These are phyloP conservation scores for Sporothrix globosa DNA, from an alignment of 2,329 filamentous ascomycete species.

Conservation along the genomic window DNA sequence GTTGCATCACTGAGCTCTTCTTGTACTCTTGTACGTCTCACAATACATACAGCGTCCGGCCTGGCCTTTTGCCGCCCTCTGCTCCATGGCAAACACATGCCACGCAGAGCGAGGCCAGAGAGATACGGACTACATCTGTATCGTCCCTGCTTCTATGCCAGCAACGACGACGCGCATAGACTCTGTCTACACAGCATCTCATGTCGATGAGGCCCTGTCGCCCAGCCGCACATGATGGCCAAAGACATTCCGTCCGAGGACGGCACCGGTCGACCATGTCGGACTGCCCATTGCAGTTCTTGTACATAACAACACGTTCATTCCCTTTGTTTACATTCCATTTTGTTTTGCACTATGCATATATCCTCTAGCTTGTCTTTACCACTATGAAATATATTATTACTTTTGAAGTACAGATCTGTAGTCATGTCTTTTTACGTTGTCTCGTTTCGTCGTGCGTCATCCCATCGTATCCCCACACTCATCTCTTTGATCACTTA, in stretches of 20 bases:
- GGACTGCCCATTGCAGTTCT: not conserved
- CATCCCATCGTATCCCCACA: not conserved
- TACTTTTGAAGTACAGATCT: not conserved
- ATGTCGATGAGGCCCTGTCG: not conserved
- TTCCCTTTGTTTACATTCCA: not conserved
- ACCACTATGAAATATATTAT: not conserved
- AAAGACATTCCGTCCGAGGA: not conserved
- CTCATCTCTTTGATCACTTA: not conserved
- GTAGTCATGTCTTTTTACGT: not conserved
- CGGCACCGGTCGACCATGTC: not conserved
- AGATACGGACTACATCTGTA: not conserved
- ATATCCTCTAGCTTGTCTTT: not conserved
- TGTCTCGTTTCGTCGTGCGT: not conserved
- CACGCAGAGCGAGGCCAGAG: not conserved
- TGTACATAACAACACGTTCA: conserved; percentile 14
- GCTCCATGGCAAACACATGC: not conserved
- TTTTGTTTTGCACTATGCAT: not conserved
- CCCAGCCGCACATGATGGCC: not conserved
- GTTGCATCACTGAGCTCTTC: not conserved
- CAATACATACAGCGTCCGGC: not conserved
- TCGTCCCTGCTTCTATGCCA: not conserved
- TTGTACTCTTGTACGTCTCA: no score
- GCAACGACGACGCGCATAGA: not conserved
- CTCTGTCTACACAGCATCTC: conserved; percentile 5
- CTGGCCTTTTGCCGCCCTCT: not conserved